Percentiles rank a stretch among this genome's conserved stretches.
phyloP scores from a whole-genome alignment of 1,284 basidiomycete species.

The Hymenochaete sp. region DNA sequence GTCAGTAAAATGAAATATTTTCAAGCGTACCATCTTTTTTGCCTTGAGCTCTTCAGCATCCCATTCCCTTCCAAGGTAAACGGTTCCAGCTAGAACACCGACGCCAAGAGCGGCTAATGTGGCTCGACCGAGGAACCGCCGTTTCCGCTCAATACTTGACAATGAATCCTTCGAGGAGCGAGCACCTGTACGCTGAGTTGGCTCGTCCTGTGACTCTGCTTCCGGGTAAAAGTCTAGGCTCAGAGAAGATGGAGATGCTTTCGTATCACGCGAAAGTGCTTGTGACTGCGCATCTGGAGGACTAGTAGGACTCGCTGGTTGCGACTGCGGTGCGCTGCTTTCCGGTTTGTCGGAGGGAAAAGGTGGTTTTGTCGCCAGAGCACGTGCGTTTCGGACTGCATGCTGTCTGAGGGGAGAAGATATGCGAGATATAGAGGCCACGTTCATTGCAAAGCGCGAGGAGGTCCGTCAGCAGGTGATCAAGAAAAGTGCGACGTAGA shows the following conservation, averaged over 20 bases:
- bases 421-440: too few relatives aligned
- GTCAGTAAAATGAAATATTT: slow-evolving; percentile 1
- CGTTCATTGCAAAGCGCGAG: too few relatives aligned
- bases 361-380: too few relatives aligned
- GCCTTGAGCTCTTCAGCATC: slow-evolving; percentile 42
- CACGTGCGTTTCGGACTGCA: too few relatives aligned
- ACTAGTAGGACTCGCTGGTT: too few relatives aligned
- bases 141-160: slow-evolving; percentile 63
- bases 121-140: slow-evolving; percentile 46
- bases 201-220: slow-evolving; percentile 28
- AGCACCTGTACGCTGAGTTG: slow-evolving; percentile 52
- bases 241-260: slow-evolving; percentile 24
- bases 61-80: slow-evolving; percentile 59
- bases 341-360: too few relatives aligned
- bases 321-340: too few relatives aligned
- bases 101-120: slow-evolving; percentile 37
- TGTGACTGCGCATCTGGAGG: too few relatives aligned
- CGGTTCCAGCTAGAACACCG: slow-evolving; percentile 43
- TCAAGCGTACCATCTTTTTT: slow-evolving; percentile 41
- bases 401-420: too few relatives aligned
- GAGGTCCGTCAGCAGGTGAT: too few relatives aligned
- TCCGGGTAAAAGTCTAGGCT: slow-evolving; percentile 50
- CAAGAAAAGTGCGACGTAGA: too few relatives aligned
- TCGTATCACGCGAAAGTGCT: too few relatives aligned
- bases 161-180: slow-evolving; percentile 61